Percentiles rank a stretch among this genome's conserved stretches.
Conservation (phyloP, 73 alveolate species). For the Symbiodinium natans region DNA sequence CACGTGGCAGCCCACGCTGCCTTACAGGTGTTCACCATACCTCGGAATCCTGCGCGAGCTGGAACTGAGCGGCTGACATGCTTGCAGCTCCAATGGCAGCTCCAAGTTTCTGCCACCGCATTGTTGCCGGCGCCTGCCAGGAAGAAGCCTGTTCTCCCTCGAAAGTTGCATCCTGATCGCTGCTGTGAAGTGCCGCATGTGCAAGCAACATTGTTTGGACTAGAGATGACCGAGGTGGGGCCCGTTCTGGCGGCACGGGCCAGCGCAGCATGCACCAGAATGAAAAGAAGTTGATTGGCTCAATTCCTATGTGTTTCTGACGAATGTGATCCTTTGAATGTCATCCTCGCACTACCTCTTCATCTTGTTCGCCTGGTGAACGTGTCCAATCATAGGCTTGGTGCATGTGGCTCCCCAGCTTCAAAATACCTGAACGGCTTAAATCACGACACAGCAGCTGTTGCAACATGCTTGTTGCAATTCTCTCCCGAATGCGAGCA, state of each 20-base stretch:
- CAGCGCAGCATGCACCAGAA: neutral
- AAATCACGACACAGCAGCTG: no score
- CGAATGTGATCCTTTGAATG: no score
- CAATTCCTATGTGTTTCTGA: no score
- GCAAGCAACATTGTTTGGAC: neutral
- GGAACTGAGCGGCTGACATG: neutral
- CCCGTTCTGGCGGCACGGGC: neutral
- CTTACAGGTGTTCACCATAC: constrained; percentile 72
- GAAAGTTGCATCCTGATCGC: neutral
- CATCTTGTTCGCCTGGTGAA: no score
- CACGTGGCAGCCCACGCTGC: neutral
- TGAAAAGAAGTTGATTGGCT: no score
- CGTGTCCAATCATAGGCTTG: no score
- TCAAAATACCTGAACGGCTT: no score
- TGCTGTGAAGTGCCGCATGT: neutral
- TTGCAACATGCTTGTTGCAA: neutral
- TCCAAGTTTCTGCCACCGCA: neutral
- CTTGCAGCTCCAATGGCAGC: neutral
- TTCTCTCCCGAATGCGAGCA: neutral
- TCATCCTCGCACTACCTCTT: no score
- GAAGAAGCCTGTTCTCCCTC: neutral
- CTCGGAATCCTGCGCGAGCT: constrained; percentile 54
- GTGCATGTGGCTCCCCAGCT: no score
- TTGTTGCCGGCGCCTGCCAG: neutral
- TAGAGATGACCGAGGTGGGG: neutral